Base-by-base conservation (phyloP, 2,329 filamentous ascomycete genomes). In the Podosphaera fusca region DNA sequence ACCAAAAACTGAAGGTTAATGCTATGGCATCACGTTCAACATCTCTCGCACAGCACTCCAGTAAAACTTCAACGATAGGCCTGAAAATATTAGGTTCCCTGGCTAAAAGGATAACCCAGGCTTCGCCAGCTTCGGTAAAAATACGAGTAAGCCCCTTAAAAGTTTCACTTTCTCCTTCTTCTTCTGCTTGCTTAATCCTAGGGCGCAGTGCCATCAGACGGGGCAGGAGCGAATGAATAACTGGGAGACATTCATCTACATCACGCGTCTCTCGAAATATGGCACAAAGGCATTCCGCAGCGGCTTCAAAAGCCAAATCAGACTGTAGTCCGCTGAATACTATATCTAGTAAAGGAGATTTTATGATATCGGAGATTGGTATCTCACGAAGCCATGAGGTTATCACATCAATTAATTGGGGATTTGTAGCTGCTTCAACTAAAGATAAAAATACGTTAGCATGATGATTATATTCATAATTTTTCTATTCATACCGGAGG, bases 341-440 rank as follows among this genome's bases (percentile, higher is more conserved):
- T 56, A 89, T 75, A 62, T 87, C 80, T 63, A 98, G 75, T 12
- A 98, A 75, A 5, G 89, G 84, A 1, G 90, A 95, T 63, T 83
- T 84, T 62, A 94, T 84, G 61, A 98, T 81, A 60, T 85, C 82
- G 61, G 76, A 77, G 53, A 94, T 79, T 0, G 90, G 87, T 5
- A 98, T 87, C 71, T 98, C 92, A 63, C 88, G 81, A 63, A 96
- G 78, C 92, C 92, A 98, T 2, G 92, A 95, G 36, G 88, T 94
- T 64, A 96, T 88, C 68, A 92, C 96, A 65, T 95, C 87, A 68
- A 96, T 81, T 53, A 98, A 77, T 65, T 89, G 85, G 2, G 90
- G 89, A 66, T 95, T 95, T 60, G 82, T 84, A 7, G 87, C 79
- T 31, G 90, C 88, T 53, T 80, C 73, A 55, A 77, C 87, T 88